Percentiles rank a stretch among this genome's conserved stretches.
Evolutionary conservation across 495 filamentous ascomycete genomes (phyloP).

Genomic region (Penicillium atrosanguineum): DNA sequence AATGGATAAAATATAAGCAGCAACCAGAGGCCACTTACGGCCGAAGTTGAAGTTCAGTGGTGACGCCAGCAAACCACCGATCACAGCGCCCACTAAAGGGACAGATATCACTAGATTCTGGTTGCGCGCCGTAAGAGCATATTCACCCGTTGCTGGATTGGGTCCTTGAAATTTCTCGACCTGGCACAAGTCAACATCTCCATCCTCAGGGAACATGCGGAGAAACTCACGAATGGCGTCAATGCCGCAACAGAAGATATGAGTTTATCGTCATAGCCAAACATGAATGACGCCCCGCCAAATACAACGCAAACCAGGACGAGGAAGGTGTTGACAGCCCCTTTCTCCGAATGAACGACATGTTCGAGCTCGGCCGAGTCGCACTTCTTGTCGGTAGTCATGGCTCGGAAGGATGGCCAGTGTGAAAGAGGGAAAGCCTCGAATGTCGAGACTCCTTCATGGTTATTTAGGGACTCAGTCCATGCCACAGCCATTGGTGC

Average conservation of each 20-base stretch:
- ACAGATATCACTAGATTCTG: constrained; percentile 37
- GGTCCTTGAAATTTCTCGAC: constrained; percentile 35
- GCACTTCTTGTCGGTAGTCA: constrained; percentile 6
- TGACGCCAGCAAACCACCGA: constrained; percentile 34
- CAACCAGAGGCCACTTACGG: constrained; percentile 36
- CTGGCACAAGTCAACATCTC: constrained; percentile 10
- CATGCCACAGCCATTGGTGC: neutral
- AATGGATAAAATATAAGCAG: constrained; percentile 33
- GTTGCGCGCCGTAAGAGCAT: constrained; percentile 35
- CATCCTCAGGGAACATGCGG: neutral
- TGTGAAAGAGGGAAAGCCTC: constrained; percentile 5
- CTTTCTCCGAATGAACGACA: constrained; percentile 18
- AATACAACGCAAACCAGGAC: constrained; percentile 33
- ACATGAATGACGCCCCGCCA: constrained; percentile 37
- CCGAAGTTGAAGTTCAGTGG: constrained; percentile 34
- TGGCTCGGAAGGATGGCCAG: constrained; percentile 7
- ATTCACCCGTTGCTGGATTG: constrained; percentile 23
- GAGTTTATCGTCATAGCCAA: constrained; percentile 41
- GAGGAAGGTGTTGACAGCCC: constrained; percentile 27
- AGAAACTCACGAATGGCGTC: constrained; percentile 30
- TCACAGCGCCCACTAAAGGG: constrained; percentile 32
- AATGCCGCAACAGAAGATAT: constrained; percentile 41
- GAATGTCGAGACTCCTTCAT: constrained; percentile 2
- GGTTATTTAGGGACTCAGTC: constrained; percentile 2
- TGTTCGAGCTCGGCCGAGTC: constrained; percentile 20